phyloP scores from a whole-genome alignment of 441 rosid genomes.

The Erodium texanum region DNA sequence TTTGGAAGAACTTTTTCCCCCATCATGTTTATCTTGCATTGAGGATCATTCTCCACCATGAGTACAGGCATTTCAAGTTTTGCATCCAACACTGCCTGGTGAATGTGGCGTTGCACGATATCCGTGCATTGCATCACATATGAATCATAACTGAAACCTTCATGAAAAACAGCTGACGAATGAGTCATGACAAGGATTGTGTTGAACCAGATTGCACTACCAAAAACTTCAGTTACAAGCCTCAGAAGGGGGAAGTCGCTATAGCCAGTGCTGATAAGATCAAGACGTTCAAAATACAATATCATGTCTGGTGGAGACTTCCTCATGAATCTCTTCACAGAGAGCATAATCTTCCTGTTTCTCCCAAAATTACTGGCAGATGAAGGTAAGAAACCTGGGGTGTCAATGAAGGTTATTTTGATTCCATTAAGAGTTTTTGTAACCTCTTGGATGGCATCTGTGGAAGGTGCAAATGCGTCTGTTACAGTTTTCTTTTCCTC shows the following conservation, averaged over 20 bases:
- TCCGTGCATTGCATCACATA: constrained; percentile 53
- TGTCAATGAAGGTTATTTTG: constrained; percentile 67
- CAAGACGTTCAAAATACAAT: constrained; percentile 73
- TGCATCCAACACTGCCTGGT: constrained; percentile 62
- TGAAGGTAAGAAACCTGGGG: constrained; percentile 71
- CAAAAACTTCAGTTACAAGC: constrained; percentile 70
- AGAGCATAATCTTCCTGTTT: constrained; percentile 62
- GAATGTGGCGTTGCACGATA: constrained; percentile 58
- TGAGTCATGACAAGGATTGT: constrained; percentile 84
- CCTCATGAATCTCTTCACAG: constrained; percentile 56
- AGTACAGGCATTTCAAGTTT: constrained; percentile 69
- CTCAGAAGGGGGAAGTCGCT: constrained; percentile 62
- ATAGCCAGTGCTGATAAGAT: constrained; percentile 34
- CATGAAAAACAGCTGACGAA: constrained; percentile 49
- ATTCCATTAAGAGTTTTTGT: constrained; percentile 57
- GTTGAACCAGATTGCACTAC: constrained; percentile 77
- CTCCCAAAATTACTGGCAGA: constrained; percentile 44
- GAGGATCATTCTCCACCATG: constrained; percentile 74
- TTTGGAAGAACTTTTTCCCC: constrained; percentile 79
- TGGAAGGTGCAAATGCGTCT: constrained; percentile 69
- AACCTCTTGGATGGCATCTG: constrained; percentile 60
- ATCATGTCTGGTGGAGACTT: constrained; percentile 75
- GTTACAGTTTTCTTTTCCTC: constrained; percentile 60
- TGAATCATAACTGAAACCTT: constrained; percentile 63
- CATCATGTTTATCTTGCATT: constrained; percentile 49